Evolutionary conservation across 2,329 filamentous ascomycete genomes (phyloP).

Genomic region (Aspergillus vadensis): DNA sequence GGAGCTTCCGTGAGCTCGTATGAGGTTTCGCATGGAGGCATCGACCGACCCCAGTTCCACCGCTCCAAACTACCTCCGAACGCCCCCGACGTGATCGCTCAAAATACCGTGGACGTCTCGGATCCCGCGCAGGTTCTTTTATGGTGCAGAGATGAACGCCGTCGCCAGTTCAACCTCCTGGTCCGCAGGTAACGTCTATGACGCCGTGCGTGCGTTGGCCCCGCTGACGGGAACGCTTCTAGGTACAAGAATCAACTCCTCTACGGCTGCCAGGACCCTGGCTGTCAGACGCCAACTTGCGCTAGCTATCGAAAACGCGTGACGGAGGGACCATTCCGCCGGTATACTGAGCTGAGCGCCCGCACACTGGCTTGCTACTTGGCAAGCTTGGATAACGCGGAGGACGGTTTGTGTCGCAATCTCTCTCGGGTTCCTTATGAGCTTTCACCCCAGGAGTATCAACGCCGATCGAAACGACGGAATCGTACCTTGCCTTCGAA

Average conservation of each 20-base stretch:
- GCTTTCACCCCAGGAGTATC: slow-evolving; percentile 27
- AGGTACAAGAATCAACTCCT: slow-evolving; percentile 83
- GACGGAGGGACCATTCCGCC: slow-evolving; percentile 68
- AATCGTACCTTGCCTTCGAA: slow-evolving; percentile 31
- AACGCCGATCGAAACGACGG: slow-evolving; percentile 34
- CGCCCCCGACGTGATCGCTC: slow-evolving; percentile 41
- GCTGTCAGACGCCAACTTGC: slow-evolving; percentile 76
- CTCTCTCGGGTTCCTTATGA: slow-evolving; percentile 33
- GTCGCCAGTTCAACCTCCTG: slow-evolving; percentile 57
- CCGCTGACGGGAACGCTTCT: slow-evolving; percentile 4
- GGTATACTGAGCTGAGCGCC: slow-evolving; percentile 79
- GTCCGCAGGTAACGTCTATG: slow-evolving; percentile 62
- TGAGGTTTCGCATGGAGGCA: slow-evolving; percentile 30
- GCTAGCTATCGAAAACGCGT: slow-evolving; percentile 74
- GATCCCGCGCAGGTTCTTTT: slow-evolving; percentile 40
- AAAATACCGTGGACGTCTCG: slow-evolving; percentile 44
- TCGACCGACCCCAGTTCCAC: slow-evolving; percentile 33
- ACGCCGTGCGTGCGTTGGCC: not conserved
- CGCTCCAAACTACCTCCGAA: slow-evolving; percentile 45
- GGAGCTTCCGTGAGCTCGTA: slow-evolving; percentile 41
- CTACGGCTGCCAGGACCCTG: slow-evolving; percentile 70
- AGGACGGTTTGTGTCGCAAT: slow-evolving; percentile 66
- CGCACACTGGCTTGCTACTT: slow-evolving; percentile 78
- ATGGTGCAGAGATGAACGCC: slow-evolving; percentile 44
- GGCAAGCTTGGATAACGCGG: slow-evolving; percentile 76